Conservation (phyloP, 352 stramenopile species). For the Peronospora destructor region DNA sequence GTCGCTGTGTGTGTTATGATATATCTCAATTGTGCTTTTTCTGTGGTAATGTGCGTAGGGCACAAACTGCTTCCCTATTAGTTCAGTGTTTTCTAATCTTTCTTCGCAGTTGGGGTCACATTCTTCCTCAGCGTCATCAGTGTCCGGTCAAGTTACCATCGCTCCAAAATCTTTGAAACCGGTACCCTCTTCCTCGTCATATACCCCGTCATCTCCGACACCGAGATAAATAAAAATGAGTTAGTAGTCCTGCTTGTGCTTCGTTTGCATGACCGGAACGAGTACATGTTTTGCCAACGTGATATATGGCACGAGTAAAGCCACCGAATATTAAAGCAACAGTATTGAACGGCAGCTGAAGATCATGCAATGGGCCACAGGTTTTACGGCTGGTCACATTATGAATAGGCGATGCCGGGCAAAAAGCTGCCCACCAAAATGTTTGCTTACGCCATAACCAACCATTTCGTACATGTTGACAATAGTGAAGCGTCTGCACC, state of each 20-base stretch:
- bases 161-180: constrained; percentile 29
- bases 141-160: constrained; percentile 27
- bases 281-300: constrained; percentile 8
- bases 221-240: constrained; percentile 29
- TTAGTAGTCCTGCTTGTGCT: constrained; percentile 10
- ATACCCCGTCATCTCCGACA: constrained; percentile 24
- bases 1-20: constrained; percentile 5
- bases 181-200: constrained; percentile 9
- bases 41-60: constrained; percentile 20
- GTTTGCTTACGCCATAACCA: too few species aligned
- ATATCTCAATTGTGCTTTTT: constrained; percentile 12
- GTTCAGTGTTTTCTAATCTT: constrained; percentile 29
- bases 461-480: too few species aligned
- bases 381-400: too few species aligned
- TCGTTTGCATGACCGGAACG: background rate
- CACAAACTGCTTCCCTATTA: constrained; percentile 42
- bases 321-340: constrained; percentile 6
- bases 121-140: constrained; percentile 12
- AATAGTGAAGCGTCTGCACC: too few species aligned
- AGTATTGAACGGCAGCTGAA: constrained; percentile 14
- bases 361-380: background rate
- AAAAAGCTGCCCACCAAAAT: too few species aligned
- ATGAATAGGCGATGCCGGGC: too few species aligned
- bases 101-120: constrained; percentile 24
- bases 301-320: constrained; percentile 13